These are phyloP conservation scores for Gymnopilus dilepis DNA, from an alignment of 768 basidiomycete genomes.

Conservation along the genomic window DNA sequence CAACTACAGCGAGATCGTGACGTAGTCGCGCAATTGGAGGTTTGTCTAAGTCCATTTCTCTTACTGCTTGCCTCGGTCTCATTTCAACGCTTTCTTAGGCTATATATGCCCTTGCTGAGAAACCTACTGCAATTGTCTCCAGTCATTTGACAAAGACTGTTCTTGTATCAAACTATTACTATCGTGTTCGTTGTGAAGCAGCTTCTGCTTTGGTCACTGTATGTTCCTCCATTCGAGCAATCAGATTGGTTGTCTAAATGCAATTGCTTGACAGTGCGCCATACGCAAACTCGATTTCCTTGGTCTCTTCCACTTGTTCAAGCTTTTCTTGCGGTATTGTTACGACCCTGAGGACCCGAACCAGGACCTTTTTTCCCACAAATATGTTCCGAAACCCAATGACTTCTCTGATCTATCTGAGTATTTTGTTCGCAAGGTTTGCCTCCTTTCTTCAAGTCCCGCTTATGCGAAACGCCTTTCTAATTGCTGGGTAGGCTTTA, in stretches of 20 bases:
- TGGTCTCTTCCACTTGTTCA: constrained; percentile 95
- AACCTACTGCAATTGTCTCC: constrained; percentile 84
- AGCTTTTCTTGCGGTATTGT: constrained; percentile 89
- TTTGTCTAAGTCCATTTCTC: constrained; percentile 38
- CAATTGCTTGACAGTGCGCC: constrained; percentile 66
- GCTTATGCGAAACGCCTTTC: background rate
- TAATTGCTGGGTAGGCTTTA: constrained; percentile 55
- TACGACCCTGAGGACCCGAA: constrained; percentile 85
- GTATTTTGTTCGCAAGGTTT: constrained; percentile 94
- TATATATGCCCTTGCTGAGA: constrained; percentile 82
- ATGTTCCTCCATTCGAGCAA: constrained; percentile 33
- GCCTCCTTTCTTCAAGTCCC: constrained; percentile 22
- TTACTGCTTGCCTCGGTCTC: background rate
- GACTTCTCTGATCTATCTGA: constrained; percentile 91
- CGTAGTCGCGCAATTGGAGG: constrained; percentile 97
- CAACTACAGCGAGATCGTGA: constrained; percentile 95
- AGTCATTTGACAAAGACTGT: constrained; percentile 93
- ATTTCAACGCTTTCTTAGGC: constrained; percentile 56
- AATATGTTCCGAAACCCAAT: constrained; percentile 93
- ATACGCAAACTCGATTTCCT: constrained; percentile 82
- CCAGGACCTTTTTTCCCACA: constrained; percentile 85
- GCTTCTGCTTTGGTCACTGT: constrained; percentile 84
- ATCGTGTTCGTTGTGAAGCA: constrained; percentile 94
- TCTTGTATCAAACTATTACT: constrained; percentile 94
- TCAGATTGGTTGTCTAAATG: constrained; percentile 7